Evolutionary conservation across 306 rosid species (phyloP).

Genomic region (Carpinus viminea): DNA sequence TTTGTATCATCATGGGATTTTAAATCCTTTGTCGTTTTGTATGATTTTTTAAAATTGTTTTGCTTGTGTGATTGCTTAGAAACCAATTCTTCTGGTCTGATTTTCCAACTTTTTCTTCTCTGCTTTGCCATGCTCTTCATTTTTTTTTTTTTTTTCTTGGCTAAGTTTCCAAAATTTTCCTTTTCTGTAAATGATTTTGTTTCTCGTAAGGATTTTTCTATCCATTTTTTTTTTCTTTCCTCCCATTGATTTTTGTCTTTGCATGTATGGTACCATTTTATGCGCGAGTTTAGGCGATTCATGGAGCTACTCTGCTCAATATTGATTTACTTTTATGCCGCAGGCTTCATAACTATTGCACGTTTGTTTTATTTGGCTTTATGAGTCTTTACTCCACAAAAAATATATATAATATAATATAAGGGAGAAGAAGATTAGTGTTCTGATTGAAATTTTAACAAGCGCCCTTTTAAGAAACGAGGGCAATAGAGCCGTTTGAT

Average conservation of each 20-base stretch:
- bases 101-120: neutral
- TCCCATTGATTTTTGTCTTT: neutral
- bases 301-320: neutral
- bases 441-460: neutral
- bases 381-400: neutral
- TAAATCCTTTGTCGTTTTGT: neutral
- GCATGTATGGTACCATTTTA: neutral
- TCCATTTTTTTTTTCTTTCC: neutral
- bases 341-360: constrained; percentile 3
- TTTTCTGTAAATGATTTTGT: neutral
- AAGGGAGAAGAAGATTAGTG: neutral
- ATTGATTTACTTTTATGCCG: neutral
- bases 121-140: neutral
- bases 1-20: neutral
- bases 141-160: neutral
- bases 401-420: neutral
- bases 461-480: neutral
- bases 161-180: neutral
- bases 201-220: neutral
- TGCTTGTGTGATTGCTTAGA: neutral
- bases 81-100: neutral
- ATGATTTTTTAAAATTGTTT: neutral
- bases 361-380: neutral
- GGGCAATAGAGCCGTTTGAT: neutral
- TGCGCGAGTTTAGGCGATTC: neutral